These are phyloP conservation scores for Steccherinum ochraceum DNA, from an alignment of 768 basidiomycete genomes.

Conservation along the genomic window DNA sequence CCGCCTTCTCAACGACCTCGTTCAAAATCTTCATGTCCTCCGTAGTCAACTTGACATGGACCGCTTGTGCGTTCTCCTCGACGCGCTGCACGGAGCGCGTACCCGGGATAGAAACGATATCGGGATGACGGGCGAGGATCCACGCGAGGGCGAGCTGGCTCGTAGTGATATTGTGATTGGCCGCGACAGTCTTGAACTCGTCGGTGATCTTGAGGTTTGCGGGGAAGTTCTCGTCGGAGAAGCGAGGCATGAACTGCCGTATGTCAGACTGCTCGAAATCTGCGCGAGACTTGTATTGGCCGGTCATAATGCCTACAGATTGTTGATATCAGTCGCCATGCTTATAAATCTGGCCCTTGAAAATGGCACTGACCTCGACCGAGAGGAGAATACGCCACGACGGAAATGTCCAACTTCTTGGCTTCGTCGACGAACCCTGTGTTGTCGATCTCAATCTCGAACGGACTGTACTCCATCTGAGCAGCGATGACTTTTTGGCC, in stretches of 20 bases:
- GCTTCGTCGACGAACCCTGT: conserved; percentile 20
- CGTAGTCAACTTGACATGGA: too few relatives aligned
- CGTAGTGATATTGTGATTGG: conserved; percentile 15
- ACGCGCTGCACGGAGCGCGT: conserved; percentile 7
- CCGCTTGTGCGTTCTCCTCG: too few relatives aligned
- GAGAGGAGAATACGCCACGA: conserved; percentile 30
- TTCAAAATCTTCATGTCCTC: too few relatives aligned
- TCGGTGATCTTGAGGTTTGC: conserved; percentile 27
- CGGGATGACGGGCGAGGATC: conserved; percentile 20
- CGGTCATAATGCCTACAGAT: neutral
- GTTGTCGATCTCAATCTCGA: conserved; percentile 25
- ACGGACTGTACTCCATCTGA: conserved; percentile 27
- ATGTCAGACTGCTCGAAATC: neutral
- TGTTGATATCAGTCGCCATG: neutral
- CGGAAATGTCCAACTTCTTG: conserved; percentile 26
- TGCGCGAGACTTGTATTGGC: neutral
- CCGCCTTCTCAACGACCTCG: too few relatives aligned
- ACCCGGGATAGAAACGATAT: conserved; percentile 24
- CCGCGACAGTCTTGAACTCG: conserved; percentile 11
- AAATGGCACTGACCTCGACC: conserved; percentile 26
- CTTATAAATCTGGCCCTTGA: neutral
- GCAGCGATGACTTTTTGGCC: too few relatives aligned
- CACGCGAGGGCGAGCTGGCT: conserved; percentile 26
- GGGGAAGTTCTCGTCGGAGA: conserved; percentile 18
- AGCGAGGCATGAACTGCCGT: conserved; percentile 9